Evolutionary conservation across 306 rosid species (phyloP).

Genomic region (Acmispon strigosus): DNA sequence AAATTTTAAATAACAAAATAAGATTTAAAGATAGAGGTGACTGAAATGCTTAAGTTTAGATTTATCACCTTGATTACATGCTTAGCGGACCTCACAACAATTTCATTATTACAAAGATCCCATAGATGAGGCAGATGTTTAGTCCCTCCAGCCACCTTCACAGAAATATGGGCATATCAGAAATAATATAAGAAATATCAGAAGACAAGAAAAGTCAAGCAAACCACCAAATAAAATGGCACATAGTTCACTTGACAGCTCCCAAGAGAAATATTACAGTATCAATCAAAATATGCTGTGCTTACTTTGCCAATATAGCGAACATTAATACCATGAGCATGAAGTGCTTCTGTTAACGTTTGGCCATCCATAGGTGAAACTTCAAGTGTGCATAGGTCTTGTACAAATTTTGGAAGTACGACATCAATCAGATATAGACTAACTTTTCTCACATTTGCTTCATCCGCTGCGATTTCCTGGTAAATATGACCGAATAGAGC

Average conservation of each 20-base stretch:
- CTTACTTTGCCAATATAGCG: constrained; percentile 94
- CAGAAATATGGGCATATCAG: constrained; percentile 16
- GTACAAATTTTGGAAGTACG: constrained; percentile 89
- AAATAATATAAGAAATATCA: constrained; percentile 13
- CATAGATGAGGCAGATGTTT: constrained; percentile 88
- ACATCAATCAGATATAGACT: constrained; percentile 67
- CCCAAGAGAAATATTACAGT: background rate
- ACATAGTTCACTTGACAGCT: background rate
- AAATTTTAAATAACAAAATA: background rate
- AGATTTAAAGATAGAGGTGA: background rate
- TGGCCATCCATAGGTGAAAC: constrained; percentile 99
- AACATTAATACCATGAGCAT: constrained; percentile 96
- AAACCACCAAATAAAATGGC: background rate
- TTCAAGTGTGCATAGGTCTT: constrained; percentile 96
- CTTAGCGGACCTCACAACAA: constrained; percentile 92
- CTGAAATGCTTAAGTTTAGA: constrained; percentile 2
- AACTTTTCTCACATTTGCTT: constrained; percentile 81
- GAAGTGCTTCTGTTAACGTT: constrained; percentile 93
- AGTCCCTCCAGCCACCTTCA: constrained; percentile 90
- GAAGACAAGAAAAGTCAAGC: background rate
- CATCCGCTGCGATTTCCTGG: constrained; percentile 87
- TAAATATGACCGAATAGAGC: constrained; percentile 14
- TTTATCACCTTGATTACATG: constrained; percentile 79
- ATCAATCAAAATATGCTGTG: constrained; percentile 4
- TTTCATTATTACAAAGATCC: constrained; percentile 93